These are phyloP conservation scores for Komagataella pseudopastoris DNA, from an alignment of 805 yeast genomes.

Conservation along the genomic window DNA sequence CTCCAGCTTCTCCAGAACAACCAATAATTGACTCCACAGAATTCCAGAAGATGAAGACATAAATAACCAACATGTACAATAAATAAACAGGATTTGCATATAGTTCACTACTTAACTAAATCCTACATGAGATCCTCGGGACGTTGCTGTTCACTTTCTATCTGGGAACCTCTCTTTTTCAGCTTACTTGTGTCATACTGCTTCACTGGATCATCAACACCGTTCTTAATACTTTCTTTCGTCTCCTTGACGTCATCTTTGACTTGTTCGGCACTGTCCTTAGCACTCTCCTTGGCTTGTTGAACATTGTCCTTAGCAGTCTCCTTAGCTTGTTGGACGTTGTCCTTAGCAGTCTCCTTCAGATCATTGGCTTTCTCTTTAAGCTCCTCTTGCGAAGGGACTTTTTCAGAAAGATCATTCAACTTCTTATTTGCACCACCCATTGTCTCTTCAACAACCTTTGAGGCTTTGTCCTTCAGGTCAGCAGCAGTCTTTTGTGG, in stretches of 20 bases:
- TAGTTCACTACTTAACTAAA: background rate
- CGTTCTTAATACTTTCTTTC: constrained; percentile 14
- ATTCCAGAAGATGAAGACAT: constrained; percentile 2
- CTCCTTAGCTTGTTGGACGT: constrained; percentile 5
- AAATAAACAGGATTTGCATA: constrained; percentile 4
- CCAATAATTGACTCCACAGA: constrained; percentile 1
- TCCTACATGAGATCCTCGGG: constrained; percentile 31
- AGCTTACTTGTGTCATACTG: constrained; percentile 10
- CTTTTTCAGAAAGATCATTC: background rate
- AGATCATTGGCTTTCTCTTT: background rate
- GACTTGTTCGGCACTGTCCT: constrained; percentile 6
- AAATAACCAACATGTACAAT: background rate
- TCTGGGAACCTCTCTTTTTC: constrained; percentile 28
- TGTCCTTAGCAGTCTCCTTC: constrained; percentile 3
- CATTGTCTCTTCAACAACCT: background rate
- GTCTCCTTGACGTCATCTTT: constrained; percentile 3
- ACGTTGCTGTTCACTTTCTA: constrained; percentile 28
- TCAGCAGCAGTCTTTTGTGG: constrained; percentile 1
- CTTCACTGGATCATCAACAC: constrained; percentile 24
- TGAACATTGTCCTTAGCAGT: constrained; percentile 5
- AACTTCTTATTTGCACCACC: constrained; percentile 5
- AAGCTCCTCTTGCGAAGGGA: background rate
- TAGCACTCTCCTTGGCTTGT: constrained; percentile 7
- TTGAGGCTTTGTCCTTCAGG: constrained; percentile 4
- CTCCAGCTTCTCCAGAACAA: background rate